Base-by-base conservation (phyloP, 108 stramenopile species). In the Parietichytrium sp. region DNA sequence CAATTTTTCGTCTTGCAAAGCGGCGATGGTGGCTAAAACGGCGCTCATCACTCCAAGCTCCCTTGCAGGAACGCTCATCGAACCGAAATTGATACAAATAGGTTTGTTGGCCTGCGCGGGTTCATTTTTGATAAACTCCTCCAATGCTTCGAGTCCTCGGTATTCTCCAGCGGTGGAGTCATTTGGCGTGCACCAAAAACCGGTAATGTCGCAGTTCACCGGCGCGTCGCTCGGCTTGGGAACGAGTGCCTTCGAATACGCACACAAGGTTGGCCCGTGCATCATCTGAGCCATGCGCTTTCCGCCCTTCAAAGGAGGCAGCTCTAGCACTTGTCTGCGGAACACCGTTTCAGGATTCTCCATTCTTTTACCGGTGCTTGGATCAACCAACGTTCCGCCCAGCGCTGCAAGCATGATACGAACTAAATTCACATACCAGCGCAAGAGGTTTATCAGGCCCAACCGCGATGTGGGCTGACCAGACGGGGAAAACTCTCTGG, bases 61-160 rank as follows among this genome's bases (percentile, higher is more conserved):
- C 18, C 49, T 27, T 18, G 49, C 26, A 4, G 20, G 29, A 6
- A 7, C 16, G 16, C 26, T 48, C 79, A 80, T 80, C 31, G 79
- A 80, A 20, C 79, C 79, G 33, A 80, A 80, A 31, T 80, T 80
- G 12, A 72, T 72, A 42, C 61, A 72, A 16, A 23, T 42, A 13
- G 13, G 33, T 42, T 72, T 72, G n/a, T n/a, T n/a, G n/a, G n/a
- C n/a, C n/a, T n/a, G n/a, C n/a, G n/a, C n/a, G n/a, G n/a, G n/a
- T n/a, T n/a, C n/a, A n/a, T n/a, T n/a, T 27, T 33, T 25, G 13
- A 1, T n/a, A 7, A 54, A 54, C 12, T 8, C 54, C 12, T 54
- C 54, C 12, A 54, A 15, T 15, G 26, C 54, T 54, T 54, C 10
- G 25, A 15, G 25, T 8, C 18, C n/a, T 50, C n/a, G 16, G 49